Conservation (phyloP, 2,329 filamentous ascomycete species). For the Colletotrichum costaricense region DNA sequence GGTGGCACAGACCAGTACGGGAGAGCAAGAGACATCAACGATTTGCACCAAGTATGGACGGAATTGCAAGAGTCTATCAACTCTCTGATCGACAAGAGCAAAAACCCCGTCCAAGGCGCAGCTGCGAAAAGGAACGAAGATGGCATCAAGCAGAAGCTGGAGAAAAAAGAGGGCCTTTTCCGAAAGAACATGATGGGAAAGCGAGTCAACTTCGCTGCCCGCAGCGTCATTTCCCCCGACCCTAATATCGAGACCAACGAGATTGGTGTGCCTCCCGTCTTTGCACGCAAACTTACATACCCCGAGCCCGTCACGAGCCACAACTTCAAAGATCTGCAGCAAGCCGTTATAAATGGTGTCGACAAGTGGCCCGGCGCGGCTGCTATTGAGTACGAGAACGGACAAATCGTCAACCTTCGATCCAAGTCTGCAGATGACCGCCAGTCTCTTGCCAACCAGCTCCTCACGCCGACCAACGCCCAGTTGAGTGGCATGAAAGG, state of each 20-base stretch:
- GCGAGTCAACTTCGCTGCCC: slow-evolving; percentile 97
- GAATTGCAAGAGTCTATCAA: slow-evolving; percentile 91
- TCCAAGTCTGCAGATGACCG: slow-evolving; percentile 91
- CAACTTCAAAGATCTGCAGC: slow-evolving; percentile 95
- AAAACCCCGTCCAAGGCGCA: slow-evolving; percentile 83
- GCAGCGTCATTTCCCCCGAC: slow-evolving; percentile 97
- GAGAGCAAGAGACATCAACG: slow-evolving; percentile 70
- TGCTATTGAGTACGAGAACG: slow-evolving; percentile 95
- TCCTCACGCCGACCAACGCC: slow-evolving; percentile 85
- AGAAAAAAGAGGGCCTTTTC: slow-evolving; percentile 99
- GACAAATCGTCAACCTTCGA: slow-evolving; percentile 87
- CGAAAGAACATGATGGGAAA: slow-evolving; percentile 99
- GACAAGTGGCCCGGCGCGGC: slow-evolving; percentile 95
- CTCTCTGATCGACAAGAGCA: slow-evolving; percentile 88
- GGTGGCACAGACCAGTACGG: slow-evolving; percentile 56
- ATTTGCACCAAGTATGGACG: slow-evolving; percentile 85
- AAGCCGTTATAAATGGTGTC: slow-evolving; percentile 94
- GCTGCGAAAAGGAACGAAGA: slow-evolving; percentile 85
- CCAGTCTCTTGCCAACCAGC: slow-evolving; percentile 88
- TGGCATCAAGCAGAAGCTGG: slow-evolving; percentile 96
- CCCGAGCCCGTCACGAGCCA: slow-evolving; percentile 97
- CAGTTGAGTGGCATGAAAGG: slow-evolving; percentile 81
- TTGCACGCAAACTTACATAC: slow-evolving; percentile 95
- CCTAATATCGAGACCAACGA: slow-evolving; percentile 99
- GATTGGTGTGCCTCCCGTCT: slow-evolving; percentile 98